phyloP scores from a whole-genome alignment of 345 rosid genomes.

The Lenwebbia sp. region DNA sequence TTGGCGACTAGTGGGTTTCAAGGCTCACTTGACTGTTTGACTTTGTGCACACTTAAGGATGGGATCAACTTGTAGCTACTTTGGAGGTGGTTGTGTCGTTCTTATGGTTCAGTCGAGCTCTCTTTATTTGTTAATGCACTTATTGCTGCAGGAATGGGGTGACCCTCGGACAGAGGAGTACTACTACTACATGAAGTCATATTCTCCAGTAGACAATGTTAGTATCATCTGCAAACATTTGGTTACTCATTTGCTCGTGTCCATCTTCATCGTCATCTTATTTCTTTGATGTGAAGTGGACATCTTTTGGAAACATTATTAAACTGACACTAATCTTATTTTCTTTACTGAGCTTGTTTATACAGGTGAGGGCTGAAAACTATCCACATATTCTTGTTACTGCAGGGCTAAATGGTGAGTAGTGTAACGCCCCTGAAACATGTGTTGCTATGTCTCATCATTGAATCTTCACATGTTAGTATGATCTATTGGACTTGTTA shows the following conservation, averaged over 20 bases:
- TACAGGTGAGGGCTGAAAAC: conserved; percentile 61
- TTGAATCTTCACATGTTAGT: background rate
- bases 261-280: background rate
- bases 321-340: background rate
- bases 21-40: background rate
- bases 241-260: background rate
- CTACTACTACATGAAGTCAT: conserved; percentile 86
- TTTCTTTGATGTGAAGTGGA: background rate
- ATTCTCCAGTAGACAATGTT: conserved; percentile 93
- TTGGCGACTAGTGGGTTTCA: background rate
- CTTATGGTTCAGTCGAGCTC: background rate
- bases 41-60: no score
- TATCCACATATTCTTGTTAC: conserved; percentile 79
- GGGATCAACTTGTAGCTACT: background rate
- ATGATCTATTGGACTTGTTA: background rate
- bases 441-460: background rate
- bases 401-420: conserved; percentile 83
- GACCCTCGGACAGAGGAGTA: conserved; percentile 88
- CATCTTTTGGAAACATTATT: background rate
- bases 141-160: conserved; percentile 80
- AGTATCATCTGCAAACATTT: conserved; percentile 1
- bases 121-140: background rate
- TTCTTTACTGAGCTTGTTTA: background rate
- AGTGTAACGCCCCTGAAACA: conserved; percentile 1
- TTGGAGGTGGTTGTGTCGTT: background rate